Evolutionary conservation across 2,329 filamentous ascomycete genomes (phyloP).

Genomic region (Pestalotiopsis sp.): DNA sequence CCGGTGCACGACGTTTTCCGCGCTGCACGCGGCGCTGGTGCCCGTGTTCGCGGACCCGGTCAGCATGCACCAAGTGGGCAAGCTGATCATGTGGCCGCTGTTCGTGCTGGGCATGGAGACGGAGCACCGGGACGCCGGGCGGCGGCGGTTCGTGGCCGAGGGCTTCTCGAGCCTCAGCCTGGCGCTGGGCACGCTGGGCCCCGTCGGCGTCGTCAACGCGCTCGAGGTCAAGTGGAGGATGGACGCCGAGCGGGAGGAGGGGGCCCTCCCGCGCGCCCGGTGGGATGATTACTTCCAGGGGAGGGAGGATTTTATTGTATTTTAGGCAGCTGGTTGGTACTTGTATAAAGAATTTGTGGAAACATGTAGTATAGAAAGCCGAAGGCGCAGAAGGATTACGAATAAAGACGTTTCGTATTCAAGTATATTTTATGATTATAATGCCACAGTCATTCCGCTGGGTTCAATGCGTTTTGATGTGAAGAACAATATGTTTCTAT

Average conservation of each 20-base stretch:
- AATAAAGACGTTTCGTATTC: too few relatives aligned
- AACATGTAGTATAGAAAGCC: not conserved
- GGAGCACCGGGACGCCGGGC: not conserved
- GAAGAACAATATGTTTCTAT: too few relatives aligned
- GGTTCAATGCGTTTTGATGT: too few relatives aligned
- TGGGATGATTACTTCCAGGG: constrained; percentile 18
- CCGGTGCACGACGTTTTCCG: not conserved
- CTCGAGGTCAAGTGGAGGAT: constrained; percentile 13
- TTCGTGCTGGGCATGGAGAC: constrained; percentile 17
- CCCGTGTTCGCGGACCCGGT: constrained; percentile 14
- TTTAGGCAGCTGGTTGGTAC: not conserved
- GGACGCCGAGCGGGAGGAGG: not conserved
- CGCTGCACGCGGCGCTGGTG: not conserved
- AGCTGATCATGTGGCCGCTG: constrained; percentile 17
- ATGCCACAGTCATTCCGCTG: too few relatives aligned
- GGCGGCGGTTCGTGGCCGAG: constrained; percentile 4
- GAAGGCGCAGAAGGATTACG: too few relatives aligned
- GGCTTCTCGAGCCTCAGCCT: constrained; percentile 14
- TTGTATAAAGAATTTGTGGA: not conserved
- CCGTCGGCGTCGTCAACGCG: constrained; percentile 12
- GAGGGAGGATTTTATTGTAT: constrained; percentile 16
- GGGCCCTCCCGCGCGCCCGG: not conserved
- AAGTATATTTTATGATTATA: too few relatives aligned
- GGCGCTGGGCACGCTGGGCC: constrained; percentile 11
- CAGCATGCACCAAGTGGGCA: constrained; percentile 16